Evolutionary conservation across 805 yeast species (phyloP).

Genomic region (Yamadazyma olivae): DNA sequence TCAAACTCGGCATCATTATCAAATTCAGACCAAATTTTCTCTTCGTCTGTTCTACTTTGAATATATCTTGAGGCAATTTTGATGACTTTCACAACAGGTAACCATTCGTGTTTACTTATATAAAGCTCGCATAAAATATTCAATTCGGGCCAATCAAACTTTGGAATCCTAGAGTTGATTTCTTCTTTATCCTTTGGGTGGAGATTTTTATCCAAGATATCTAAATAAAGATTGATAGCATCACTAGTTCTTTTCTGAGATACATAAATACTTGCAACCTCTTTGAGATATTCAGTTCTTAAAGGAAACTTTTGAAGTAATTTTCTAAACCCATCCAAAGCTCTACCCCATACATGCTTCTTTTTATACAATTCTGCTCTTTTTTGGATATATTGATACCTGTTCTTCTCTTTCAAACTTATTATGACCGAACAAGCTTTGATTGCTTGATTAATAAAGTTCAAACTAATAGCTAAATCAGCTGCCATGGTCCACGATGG

Average conservation of each 20-base stretch:
- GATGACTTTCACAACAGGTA: conserved; percentile 59
- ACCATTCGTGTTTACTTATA: conserved; percentile 63
- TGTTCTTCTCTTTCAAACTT: conserved; percentile 12
- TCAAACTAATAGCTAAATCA: conserved; percentile 58
- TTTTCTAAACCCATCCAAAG: conserved; percentile 68
- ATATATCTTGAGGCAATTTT: conserved; percentile 82
- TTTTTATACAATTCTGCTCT: conserved; percentile 68
- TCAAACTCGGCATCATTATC: conserved; percentile 83
- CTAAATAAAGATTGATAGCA: conserved; percentile 69
- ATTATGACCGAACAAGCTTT: conserved; percentile 59
- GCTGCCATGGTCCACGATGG: conserved; percentile 80
- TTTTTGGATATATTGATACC: conserved; percentile 51
- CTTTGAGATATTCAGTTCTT: conserved; percentile 58
- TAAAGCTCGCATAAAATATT: conserved; percentile 82
- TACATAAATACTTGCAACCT: conserved; percentile 49
- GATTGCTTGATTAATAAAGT: conserved; percentile 71
- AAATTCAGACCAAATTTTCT: conserved; percentile 58
- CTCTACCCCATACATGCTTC: conserved; percentile 64
- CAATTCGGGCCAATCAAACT: conserved; percentile 84
- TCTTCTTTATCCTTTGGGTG: conserved; percentile 15
- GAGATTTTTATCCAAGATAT: conserved; percentile 59
- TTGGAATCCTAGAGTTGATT: conserved; percentile 28
- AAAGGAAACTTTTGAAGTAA: conserved; percentile 53
- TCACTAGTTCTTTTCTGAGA: conserved; percentile 63
- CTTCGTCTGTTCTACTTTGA: conserved; percentile 60